phyloP scores from a whole-genome alignment of 2,329 filamentous ascomycete species.

The Talaromyces islandicus region DNA sequence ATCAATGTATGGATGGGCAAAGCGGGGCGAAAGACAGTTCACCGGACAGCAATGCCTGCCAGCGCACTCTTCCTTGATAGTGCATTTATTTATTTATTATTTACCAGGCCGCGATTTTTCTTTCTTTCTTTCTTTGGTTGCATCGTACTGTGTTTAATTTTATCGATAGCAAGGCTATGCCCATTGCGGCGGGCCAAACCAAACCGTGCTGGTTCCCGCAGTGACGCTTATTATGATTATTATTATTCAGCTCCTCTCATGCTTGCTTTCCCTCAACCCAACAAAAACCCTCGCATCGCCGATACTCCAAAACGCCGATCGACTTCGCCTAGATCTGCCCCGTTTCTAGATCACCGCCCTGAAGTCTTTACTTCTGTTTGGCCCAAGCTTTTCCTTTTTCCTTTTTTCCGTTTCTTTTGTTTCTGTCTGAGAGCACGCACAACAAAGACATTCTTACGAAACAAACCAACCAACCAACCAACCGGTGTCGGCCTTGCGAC shows the following conservation, averaged over 20 bases:
- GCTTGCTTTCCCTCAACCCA: neutral
- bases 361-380: neutral
- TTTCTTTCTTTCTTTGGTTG: neutral
- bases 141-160: no score
- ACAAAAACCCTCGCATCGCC: neutral
- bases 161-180: neutral
- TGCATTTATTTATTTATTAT: neutral
- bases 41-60: neutral
- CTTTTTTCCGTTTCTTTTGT: neutral
- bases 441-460: neutral
- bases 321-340: neutral
- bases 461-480: neutral
- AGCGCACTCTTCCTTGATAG: neutral
- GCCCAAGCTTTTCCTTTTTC: neutral
- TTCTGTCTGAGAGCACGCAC: neutral
- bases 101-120: neutral
- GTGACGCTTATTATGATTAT: neutral
- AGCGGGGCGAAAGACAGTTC: neutral
- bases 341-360: neutral
- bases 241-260: neutral
- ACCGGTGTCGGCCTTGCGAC: conserved; percentile 1
- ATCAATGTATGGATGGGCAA: neutral
- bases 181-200: neutral
- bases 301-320: neutral
- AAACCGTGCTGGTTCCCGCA: neutral